Base-by-base conservation (phyloP, 2,329 filamentous ascomycete species). In the Incumbomyces delicatus region DNA sequence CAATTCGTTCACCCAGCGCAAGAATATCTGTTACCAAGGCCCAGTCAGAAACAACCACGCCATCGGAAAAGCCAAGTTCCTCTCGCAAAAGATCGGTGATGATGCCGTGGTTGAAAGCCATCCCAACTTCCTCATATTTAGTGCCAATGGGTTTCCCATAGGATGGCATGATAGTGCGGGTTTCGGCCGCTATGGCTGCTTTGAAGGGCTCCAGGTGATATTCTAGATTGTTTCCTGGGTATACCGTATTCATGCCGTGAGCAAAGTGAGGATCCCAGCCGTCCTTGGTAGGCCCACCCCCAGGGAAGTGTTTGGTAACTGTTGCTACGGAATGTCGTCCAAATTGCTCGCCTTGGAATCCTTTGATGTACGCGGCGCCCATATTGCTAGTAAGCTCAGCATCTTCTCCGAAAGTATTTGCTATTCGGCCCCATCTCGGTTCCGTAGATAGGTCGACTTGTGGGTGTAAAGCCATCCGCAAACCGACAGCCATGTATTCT, bases 261-360 rank as follows among this genome's bases (percentile, higher is more conserved):
- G 59, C 58, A 49, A 76, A 76, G 42, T 76, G 74, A 14, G 70
- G 67, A 52, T 76, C 74, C 39, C 75, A 70, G 17, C 74, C 74
- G 39, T 71, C 60, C 48, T 71, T 59, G 53, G 70, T 65, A 0
- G 72, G 65, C 0, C 74, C 74, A 5, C 66, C 71, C 5, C 74
- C 74, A 0, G 73, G 73, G 53, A 77, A 76, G 50, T 77, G 73
- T 57, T 76, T 76, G 0, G 72, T 74, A 1, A 74, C 66, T 0
- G 73, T 71, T 11, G 45, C 16, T 3, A 50, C 48, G 18, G 36
- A 44, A 17, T 49, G 42, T 20, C 13, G 13, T 29, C 27, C 29
- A 17, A 36, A 17, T n/a, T 33, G 5, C 8, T 6, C 20, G 6
- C 39, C 40, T 18, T 50, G 48, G 16, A 50, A 50, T 8, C 48